These are phyloP conservation scores for Candida ponderosae DNA, from an alignment of 805 yeast species.

Conservation along the genomic window DNA sequence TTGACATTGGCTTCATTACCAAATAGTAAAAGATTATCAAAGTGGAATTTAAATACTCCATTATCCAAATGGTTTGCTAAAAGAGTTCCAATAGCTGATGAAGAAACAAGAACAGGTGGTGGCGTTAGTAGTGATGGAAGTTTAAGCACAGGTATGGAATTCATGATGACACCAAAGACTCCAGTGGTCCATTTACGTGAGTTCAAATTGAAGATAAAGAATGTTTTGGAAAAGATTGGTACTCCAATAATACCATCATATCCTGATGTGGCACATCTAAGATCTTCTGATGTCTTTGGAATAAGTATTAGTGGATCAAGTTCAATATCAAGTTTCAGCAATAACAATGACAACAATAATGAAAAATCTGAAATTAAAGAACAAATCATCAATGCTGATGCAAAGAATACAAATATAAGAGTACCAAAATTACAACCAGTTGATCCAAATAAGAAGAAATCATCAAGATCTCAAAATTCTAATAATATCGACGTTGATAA, in stretches of 20 bases:
- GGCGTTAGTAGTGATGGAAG: slow-evolving; percentile 10
- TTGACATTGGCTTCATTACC: slow-evolving; percentile 13
- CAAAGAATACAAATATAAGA: not conserved
- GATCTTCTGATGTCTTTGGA: not conserved
- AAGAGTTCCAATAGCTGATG: not conserved
- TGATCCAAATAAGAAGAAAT: slow-evolving; percentile 2
- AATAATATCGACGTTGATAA: slow-evolving; percentile 3
- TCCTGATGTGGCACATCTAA: slow-evolving; percentile 9
- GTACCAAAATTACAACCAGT: slow-evolving; percentile 12
- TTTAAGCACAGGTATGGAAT: slow-evolving; percentile 10
- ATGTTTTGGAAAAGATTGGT: slow-evolving; percentile 3
- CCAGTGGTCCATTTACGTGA: slow-evolving; percentile 18
- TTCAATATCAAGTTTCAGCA: not conserved
- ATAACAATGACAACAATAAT: not conserved
- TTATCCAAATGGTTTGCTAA: slow-evolving; percentile 20
- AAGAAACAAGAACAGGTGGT: slow-evolving; percentile 1
- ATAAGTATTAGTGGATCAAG: too few relatives aligned
- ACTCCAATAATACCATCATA: slow-evolving; percentile 14
- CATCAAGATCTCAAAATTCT: not conserved
- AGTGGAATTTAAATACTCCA: slow-evolving; percentile 18
- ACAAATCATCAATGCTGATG: slow-evolving; percentile 8
- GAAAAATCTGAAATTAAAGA: slow-evolving; percentile 2
- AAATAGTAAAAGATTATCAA: slow-evolving; percentile 3
- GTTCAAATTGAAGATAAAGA: slow-evolving; percentile 12
- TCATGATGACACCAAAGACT: slow-evolving; percentile 7